Evolutionary conservation across 805 yeast genomes (phyloP).

Genomic region (Nakazawaea anatomiae): DNA sequence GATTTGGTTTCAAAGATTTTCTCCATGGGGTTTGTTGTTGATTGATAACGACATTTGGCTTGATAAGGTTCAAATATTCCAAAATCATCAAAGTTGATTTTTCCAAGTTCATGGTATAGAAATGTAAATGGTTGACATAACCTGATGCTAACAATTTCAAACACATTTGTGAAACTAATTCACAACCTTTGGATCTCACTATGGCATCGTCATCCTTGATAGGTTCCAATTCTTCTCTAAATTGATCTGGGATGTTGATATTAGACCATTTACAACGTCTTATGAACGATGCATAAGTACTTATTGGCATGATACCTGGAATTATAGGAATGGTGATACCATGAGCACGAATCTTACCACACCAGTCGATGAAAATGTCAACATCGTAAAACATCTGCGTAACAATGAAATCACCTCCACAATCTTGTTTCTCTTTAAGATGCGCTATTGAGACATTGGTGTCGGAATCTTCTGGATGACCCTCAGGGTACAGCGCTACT

Average conservation of each 20-base stretch:
- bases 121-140: conserved; percentile 78
- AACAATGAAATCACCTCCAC: conserved; percentile 89
- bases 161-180: conserved; percentile 82
- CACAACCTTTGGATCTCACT: conserved; percentile 82
- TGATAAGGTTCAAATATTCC: conserved; percentile 57
- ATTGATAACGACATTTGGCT: conserved; percentile 17
- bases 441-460: conserved; percentile 46
- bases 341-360: conserved; percentile 54
- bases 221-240: conserved; percentile 65
- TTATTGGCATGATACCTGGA: conserved; percentile 98
- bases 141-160: conserved; percentile 63
- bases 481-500: conserved; percentile 97
- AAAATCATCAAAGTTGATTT: conserved; percentile 84
- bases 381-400: conserved; percentile 99
- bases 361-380: conserved; percentile 82
- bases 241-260: conserved; percentile 70
- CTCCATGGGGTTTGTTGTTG: conserved; percentile 75
- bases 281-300: conserved; percentile 88
- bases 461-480: conserved; percentile 83
- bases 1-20: conserved; percentile 74
- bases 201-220: conserved; percentile 85
- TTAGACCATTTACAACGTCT: conserved; percentile 96
- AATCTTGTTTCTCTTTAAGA: conserved; percentile 84
- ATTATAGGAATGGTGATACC: conserved; percentile 85
- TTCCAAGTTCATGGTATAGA: conserved; percentile 97